These are phyloP conservation scores for Curvularia spicifera DNA, from an alignment of 2,329 filamentous ascomycete genomes.

Conservation along the genomic window DNA sequence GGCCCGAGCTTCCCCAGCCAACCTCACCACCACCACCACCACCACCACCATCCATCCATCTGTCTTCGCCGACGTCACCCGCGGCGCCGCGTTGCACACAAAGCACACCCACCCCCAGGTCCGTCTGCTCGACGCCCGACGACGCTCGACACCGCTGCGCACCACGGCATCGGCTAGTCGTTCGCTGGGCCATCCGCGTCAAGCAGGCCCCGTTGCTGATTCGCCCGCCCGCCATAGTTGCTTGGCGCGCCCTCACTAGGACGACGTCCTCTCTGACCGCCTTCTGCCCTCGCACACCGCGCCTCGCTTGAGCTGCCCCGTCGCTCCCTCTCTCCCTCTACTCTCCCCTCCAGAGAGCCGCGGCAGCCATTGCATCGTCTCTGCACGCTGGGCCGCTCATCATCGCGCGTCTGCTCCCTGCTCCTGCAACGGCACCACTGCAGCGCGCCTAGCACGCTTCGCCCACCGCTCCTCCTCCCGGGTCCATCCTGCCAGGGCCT, in stretches of 20 bases:
- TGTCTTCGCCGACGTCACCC: too few relatives aligned
- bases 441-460: conserved; percentile 16
- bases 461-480: conserved; percentile 12
- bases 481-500: conserved; percentile 30
- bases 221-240: conserved; percentile 32
- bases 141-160: conserved; percentile 13
- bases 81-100: too few relatives aligned
- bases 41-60: too few relatives aligned
- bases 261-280: conserved; percentile 39
- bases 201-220: conserved; percentile 18
- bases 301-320: conserved; percentile 28
- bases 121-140: neutral
- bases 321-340: conserved; percentile 11
- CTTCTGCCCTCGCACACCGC: conserved; percentile 31
- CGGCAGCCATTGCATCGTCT: conserved; percentile 14
- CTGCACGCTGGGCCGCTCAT: conserved; percentile 9
- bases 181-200: neutral
- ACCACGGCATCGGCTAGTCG: conserved; percentile 21
- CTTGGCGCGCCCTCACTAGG: conserved; percentile 33
- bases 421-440: conserved; percentile 6
- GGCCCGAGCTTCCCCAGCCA: conserved; percentile 23
- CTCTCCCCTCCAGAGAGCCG: conserved; percentile 17
- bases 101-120: too few relatives aligned
- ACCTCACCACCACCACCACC: too few relatives aligned
- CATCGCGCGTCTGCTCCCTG: conserved; percentile 10